A percentile compares a stretch with the other conserved stretches of the same genome.
Conservation (phyloP, 345 rosid species). For the Alliaria petiolata region DNA sequence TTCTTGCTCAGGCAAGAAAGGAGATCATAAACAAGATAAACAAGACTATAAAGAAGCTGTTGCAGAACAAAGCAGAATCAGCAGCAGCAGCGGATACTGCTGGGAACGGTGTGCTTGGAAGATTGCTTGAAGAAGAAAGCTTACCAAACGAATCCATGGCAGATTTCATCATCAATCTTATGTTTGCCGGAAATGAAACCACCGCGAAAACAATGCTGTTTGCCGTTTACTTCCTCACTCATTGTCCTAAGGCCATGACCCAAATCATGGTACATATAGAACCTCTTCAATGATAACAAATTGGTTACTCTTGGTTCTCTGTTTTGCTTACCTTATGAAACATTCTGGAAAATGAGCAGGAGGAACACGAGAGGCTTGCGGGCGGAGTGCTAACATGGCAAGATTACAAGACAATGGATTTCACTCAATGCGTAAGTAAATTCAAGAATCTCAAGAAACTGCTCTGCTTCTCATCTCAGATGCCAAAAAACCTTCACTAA, state of each 20-base stretch:
- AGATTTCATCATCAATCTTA: conserved; percentile 78
- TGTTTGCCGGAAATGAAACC: conserved; percentile 91
- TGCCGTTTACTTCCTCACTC: conserved; percentile 74
- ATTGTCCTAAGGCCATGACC: conserved; percentile 54
- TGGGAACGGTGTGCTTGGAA: conserved; percentile 59
- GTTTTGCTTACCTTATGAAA: background rate
- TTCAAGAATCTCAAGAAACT: background rate
- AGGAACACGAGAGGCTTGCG: conserved; percentile 55
- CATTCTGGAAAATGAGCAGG: conserved; percentile 38
- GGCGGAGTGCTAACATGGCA: conserved; percentile 54
- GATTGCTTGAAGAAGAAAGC: conserved; percentile 65
- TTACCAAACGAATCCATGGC: conserved; percentile 59
- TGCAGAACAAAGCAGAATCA: conserved; percentile 22
- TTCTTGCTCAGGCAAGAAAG: conserved; percentile 52
- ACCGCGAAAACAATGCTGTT: conserved; percentile 85
- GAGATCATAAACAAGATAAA: conserved; percentile 64
- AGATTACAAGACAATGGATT: conserved; percentile 75
- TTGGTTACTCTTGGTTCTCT: background rate
- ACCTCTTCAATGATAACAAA: background rate
- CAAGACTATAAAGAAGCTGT: conserved; percentile 39
- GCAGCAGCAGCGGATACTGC: conserved; percentile 8
- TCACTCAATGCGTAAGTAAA: conserved; percentile 80
- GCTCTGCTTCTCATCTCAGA: background rate
- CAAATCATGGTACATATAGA: conserved; percentile 46
- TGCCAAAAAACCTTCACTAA: background rate